phyloP scores from a whole-genome alignment of 148 eudicot genomes.

The Fagopyrum homotropicum region DNA sequence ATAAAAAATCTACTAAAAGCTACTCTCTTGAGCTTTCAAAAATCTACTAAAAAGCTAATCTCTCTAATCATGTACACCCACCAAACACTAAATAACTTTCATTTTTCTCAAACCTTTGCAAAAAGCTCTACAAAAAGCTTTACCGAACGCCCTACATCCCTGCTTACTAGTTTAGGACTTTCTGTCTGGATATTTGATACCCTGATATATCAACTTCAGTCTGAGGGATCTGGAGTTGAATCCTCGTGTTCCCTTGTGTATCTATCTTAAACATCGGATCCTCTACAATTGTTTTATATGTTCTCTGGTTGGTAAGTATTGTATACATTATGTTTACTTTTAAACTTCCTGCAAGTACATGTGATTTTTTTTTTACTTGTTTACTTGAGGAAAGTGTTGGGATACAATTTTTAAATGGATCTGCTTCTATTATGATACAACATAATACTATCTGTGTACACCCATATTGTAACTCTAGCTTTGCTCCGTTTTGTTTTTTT shows the following conservation, averaged over 20 bases:
- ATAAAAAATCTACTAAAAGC: too few species aligned
- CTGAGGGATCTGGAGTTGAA: background rate
- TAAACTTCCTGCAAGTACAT: too few species aligned
- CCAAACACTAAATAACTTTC: too few species aligned
- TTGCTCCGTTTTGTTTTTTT: conserved; percentile 11
- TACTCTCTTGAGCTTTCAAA: too few species aligned
- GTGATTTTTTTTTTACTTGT: background rate
- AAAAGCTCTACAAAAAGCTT: too few species aligned
- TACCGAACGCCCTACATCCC: background rate
- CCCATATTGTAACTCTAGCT: background rate
- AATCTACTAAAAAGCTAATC: too few species aligned
- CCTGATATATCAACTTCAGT: background rate
- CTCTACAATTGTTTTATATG: background rate
- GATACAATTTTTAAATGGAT: background rate
- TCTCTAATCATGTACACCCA: too few species aligned
- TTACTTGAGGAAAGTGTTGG: background rate
- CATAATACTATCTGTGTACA: background rate
- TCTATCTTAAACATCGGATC: background rate
- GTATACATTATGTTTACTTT: too few species aligned
- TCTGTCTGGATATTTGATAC: background rate
- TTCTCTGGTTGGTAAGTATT: background rate
- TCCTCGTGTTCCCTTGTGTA: background rate
- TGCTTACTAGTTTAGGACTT: background rate
- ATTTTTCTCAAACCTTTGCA: too few species aligned
- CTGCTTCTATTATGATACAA: background rate